phyloP scores from a whole-genome alignment of 2,329 filamentous ascomycete species.

The Fusarium sp. region DNA sequence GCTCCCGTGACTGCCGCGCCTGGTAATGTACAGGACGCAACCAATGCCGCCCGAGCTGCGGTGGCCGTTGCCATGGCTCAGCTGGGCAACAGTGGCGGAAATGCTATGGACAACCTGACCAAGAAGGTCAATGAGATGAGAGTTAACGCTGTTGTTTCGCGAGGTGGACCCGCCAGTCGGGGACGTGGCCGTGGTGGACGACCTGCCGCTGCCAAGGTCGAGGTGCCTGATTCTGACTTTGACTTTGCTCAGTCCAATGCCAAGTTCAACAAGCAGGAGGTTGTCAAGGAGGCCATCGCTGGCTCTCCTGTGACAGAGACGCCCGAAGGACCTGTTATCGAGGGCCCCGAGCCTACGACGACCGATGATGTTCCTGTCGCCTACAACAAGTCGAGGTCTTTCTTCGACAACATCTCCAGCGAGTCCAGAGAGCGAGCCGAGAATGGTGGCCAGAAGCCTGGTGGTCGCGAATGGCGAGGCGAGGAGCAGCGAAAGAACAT shows the following conservation, averaged over 20 bases:
- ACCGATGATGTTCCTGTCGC: constrained; percentile 61
- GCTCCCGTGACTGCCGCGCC: constrained; percentile 51
- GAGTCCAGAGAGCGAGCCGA: constrained; percentile 91
- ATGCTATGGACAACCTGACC: constrained; percentile 76
- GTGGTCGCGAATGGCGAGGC: constrained; percentile 87
- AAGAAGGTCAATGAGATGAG: constrained; percentile 84
- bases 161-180: constrained; percentile 62
- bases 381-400: constrained; percentile 91
- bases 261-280: constrained; percentile 61
- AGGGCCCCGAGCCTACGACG: constrained; percentile 54
- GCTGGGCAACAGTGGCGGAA: constrained; percentile 61
- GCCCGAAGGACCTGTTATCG: constrained; percentile 53
- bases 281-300: constrained; percentile 89
- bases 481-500: constrained; percentile 97
- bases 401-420: constrained; percentile 98
- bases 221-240: constrained; percentile 90
- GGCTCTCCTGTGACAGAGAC: constrained; percentile 73
- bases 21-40: constrained; percentile 71
- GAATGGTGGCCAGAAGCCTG: constrained; percentile 73
- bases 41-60: constrained; percentile 79
- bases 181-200: constrained; percentile 63
- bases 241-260: constrained; percentile 78
- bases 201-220: constrained; percentile 72
- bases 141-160: constrained; percentile 60
- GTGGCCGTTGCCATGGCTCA: constrained; percentile 86